phyloP scores from a whole-genome alignment of 73 alveolate genomes.

The Tetrahymena thermophila region DNA sequence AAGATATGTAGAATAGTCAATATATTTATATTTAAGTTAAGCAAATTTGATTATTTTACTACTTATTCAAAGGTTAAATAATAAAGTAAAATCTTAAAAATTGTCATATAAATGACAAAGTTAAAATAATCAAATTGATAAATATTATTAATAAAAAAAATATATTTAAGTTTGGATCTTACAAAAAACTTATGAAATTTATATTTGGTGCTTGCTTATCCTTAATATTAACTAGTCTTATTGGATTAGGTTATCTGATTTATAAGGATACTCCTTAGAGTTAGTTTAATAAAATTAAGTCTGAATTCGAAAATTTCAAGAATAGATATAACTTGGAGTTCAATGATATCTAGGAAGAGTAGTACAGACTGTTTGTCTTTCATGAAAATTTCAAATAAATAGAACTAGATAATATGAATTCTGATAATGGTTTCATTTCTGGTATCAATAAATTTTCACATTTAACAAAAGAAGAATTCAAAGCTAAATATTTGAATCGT shows the following conservation, averaged over 20 bases:
- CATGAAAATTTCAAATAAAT: too few species aligned
- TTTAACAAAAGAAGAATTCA: slow-evolving; percentile 31
- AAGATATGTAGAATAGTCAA: not conserved
- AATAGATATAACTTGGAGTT: too few species aligned
- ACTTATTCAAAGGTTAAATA: too few species aligned
- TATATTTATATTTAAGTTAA: too few species aligned
- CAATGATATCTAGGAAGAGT: not conserved
- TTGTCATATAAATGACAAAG: too few species aligned
- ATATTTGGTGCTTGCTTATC: not conserved
- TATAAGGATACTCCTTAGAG: not conserved
- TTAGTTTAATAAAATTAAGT: too few species aligned
- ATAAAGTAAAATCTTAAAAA: too few species aligned
- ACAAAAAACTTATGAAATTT: not conserved
- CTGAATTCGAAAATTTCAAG: not conserved
- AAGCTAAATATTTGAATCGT: not conserved
- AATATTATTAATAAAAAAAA: too few species aligned
- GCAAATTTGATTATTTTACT: not conserved
- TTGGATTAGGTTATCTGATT: not conserved
- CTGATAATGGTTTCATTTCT: slow-evolving; percentile 4
- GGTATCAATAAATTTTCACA: slow-evolving; percentile 58
- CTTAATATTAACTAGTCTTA: not conserved
- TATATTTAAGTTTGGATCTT: too few species aligned
- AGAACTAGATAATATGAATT: not conserved
- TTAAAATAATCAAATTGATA: too few species aligned
- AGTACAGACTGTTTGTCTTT: not conserved